A percentile compares a stretch with the other conserved stretches of the same genome.
phyloP scores from a whole-genome alignment of 306 rosid genomes.

The Myrica gale region DNA sequence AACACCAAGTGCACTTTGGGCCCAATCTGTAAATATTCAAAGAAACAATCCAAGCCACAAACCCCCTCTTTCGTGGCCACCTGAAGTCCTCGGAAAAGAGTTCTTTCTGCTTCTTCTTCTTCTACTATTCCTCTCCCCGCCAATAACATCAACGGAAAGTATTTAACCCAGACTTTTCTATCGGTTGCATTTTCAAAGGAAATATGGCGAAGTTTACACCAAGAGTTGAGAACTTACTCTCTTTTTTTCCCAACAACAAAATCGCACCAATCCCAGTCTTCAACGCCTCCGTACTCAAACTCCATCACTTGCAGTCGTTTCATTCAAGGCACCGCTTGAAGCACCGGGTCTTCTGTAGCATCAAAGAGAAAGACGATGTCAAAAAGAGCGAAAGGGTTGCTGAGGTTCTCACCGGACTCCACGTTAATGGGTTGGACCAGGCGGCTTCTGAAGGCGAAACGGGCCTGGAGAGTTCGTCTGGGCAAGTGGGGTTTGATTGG shows the following conservation, averaged over 20 bases:
- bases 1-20: not conserved
- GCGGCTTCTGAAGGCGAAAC: conserved; percentile 30
- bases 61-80: conserved; percentile 30
- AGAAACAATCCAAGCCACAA: conserved; percentile 32
- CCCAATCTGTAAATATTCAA: not conserved
- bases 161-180: not conserved
- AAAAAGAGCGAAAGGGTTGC: conserved; percentile 33
- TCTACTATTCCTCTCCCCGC: not conserved
- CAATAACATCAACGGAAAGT: not conserved
- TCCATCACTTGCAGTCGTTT: conserved; percentile 38
- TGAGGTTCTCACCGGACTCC: conserved; percentile 39
- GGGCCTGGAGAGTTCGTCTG: conserved; percentile 29
- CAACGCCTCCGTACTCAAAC: conserved; percentile 23
- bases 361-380: conserved; percentile 42
- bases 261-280: conserved; percentile 15
- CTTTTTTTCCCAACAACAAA: conserved; percentile 28
- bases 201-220: conserved; percentile 58
- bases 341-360: conserved; percentile 38
- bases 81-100: conserved; percentile 6
- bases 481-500: conserved; percentile 25
- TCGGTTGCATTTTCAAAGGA: too few species aligned
- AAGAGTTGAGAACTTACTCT: conserved; percentile 36
- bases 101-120: not conserved
- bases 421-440: conserved; percentile 35
- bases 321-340: conserved; percentile 31